Percentiles rank a stretch among this genome's conserved stretches.
Evolutionary conservation across 306 rosid genomes (phyloP).

Genomic region (Fragaria vesca): DNA sequence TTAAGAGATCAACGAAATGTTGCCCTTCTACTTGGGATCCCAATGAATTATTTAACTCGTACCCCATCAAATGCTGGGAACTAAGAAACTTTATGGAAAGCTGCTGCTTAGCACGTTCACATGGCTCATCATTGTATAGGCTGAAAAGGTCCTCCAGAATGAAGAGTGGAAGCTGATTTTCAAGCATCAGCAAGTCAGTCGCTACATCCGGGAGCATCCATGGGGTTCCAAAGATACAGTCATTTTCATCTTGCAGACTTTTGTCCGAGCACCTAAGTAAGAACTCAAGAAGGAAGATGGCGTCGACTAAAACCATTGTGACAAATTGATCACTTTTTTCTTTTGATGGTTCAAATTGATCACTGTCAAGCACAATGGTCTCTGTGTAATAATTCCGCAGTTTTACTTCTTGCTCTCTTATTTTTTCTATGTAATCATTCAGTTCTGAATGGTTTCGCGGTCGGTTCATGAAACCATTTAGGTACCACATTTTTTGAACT

Average conservation of each 20-base stretch:
- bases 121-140: background rate
- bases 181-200: background rate
- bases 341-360: no score
- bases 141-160: background rate
- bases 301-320: conserved; percentile 14
- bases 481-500: conserved; percentile 15
- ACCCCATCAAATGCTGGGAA: no score
- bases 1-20: background rate
- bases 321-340: no score
- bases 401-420: background rate
- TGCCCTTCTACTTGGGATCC: background rate
- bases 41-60: background rate
- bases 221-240: background rate
- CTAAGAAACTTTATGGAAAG: background rate
- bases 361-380: background rate
- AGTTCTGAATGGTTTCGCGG: background rate
- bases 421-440: background rate
- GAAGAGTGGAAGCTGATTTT: background rate
- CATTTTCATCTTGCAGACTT: background rate
- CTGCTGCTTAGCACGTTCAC: no score
- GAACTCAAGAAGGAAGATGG: conserved; percentile 5
- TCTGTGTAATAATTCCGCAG: conserved; percentile 3
- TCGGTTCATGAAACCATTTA: background rate
- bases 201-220: background rate
- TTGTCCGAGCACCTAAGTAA: no score